These are phyloP conservation scores for Phragmites australis DNA, from an alignment of 176 grass and related monocot genomes.

Conservation along the genomic window DNA sequence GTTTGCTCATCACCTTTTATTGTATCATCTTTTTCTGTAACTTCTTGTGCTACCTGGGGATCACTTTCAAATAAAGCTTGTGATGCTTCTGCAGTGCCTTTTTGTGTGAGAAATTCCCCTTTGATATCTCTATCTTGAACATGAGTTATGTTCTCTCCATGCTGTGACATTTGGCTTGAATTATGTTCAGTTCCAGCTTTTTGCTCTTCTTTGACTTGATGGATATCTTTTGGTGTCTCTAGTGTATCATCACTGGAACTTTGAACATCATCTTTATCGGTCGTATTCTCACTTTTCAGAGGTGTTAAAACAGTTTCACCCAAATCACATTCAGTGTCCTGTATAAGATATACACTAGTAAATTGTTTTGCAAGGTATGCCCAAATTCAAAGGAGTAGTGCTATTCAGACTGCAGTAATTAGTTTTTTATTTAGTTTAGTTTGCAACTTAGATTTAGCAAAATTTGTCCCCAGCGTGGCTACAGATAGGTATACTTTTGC, in stretches of 20 bases:
- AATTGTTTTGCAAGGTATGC: slow-evolving; percentile 16
- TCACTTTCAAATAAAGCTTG: slow-evolving; percentile 6
- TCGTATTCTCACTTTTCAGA: background rate
- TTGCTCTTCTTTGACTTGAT: slow-evolving; percentile 39
- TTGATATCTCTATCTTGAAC: slow-evolving; percentile 9
- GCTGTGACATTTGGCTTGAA: slow-evolving; percentile 22
- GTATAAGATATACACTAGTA: slow-evolving; percentile 28
- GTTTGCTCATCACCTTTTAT: slow-evolving; percentile 25
- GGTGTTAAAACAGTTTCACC: slow-evolving; percentile 29
- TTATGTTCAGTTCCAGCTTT: slow-evolving; percentile 22
- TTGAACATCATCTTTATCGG: slow-evolving; percentile 23
- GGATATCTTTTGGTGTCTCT: slow-evolving; percentile 27
- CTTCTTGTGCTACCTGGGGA: slow-evolving; percentile 18
- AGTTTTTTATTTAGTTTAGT: slow-evolving; percentile 14
- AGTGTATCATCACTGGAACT: slow-evolving; percentile 22
- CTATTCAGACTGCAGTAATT: background rate
- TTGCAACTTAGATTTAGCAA: slow-evolving; percentile 19
- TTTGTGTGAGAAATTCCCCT: background rate
- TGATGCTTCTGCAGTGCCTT: background rate
- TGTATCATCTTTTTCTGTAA: background rate
- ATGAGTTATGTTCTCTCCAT: slow-evolving; percentile 18
- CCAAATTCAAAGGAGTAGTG: slow-evolving; percentile 15
- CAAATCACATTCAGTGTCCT: slow-evolving; percentile 37
- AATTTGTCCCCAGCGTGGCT: background rate
- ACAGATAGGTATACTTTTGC: background rate